phyloP scores from a whole-genome alignment of 2,329 filamentous ascomycete genomes.

The Pseudopithomyces chartarum region DNA sequence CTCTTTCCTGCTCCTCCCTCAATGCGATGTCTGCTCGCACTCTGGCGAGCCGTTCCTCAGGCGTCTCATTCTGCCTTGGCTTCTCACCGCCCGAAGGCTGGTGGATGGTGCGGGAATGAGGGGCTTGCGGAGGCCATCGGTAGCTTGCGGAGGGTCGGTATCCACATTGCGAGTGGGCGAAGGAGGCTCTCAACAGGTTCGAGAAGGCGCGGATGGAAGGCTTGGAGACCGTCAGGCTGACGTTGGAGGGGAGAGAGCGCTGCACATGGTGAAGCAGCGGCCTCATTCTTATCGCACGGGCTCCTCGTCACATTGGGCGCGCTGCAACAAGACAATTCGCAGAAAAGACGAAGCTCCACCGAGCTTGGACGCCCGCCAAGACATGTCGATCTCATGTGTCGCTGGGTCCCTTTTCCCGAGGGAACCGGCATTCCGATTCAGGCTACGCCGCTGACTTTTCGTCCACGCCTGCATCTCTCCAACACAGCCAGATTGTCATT shows the following conservation, averaged over 20 bases:
- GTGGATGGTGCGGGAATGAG: slow-evolving; percentile 13
- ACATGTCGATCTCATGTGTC: slow-evolving; percentile 6
- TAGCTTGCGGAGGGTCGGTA: slow-evolving; percentile 28
- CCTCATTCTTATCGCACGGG: slow-evolving; percentile 40
- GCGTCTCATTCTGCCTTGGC: slow-evolving; percentile 15
- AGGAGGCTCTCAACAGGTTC: slow-evolving; percentile 16
- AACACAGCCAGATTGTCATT: slow-evolving; percentile 3
- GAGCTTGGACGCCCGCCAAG: slow-evolving; percentile 34
- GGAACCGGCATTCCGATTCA: slow-evolving; percentile 29
- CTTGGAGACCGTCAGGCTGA: slow-evolving; percentile 14
- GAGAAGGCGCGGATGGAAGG: slow-evolving; percentile 16
- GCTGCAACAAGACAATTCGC: slow-evolving; percentile 2
- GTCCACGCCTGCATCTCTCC: slow-evolving; percentile 1
- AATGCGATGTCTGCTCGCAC: slow-evolving; percentile 3
- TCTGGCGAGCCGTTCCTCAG: slow-evolving; percentile 9
- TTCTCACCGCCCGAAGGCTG: slow-evolving; percentile 22
- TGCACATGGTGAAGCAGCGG: slow-evolving; percentile 49
- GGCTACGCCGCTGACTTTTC: slow-evolving; percentile 15
- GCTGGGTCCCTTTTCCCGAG: slow-evolving; percentile 2
- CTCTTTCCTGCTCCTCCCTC: slow-evolving; percentile 2
- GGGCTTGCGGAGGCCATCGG: slow-evolving; percentile 7
- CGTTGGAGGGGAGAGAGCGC: slow-evolving; percentile 33
- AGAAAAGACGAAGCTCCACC: slow-evolving; percentile 21
- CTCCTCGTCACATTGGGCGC: slow-evolving; percentile 29
- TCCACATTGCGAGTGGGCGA: slow-evolving; percentile 37